Conservation (phyloP, 495 filamentous ascomycete species). For the Annulohypoxylon maeteangense region DNA sequence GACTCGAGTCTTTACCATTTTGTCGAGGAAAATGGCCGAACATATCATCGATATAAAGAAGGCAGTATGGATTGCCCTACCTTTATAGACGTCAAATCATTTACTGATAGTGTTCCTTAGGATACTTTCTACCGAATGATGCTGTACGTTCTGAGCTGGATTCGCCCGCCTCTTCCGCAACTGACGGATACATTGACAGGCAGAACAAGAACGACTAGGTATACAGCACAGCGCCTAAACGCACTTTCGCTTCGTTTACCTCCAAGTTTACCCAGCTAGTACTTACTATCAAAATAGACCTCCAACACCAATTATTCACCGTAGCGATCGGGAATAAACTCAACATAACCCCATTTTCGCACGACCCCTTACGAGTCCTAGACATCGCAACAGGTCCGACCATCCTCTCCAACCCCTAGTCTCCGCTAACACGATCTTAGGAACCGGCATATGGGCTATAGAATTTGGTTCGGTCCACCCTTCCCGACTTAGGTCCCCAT, state of each 20-base stretch:
- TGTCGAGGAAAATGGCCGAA: constrained; percentile 52
- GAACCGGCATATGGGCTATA: constrained; percentile 59
- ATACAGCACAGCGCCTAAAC: background rate
- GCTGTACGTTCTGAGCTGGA: constrained; percentile 34
- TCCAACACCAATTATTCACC: constrained; percentile 61
- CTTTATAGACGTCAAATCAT: background rate
- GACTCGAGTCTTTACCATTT: constrained; percentile 49
- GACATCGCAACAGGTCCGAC: constrained; percentile 56
- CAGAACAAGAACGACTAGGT: constrained; percentile 60
- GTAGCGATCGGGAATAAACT: constrained; percentile 56
- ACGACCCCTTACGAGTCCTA: constrained; percentile 52
- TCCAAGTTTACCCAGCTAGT: background rate
- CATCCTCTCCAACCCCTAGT: background rate
- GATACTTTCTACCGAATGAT: constrained; percentile 55
- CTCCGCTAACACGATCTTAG: constrained; percentile 34
- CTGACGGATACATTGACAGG: constrained; percentile 34
- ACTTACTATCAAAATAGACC: constrained; percentile 47
- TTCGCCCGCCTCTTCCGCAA: background rate
- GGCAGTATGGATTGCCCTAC: constrained; percentile 32
- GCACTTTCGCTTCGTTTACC: no score
- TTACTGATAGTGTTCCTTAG: constrained; percentile 35
- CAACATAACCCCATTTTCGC: constrained; percentile 53
- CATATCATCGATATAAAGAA: constrained; percentile 52
- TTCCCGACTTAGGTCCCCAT: background rate
- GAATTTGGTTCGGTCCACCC: constrained; percentile 47